A percentile compares a stretch with the other conserved stretches of the same genome.
Conservation (phyloP, 495 filamentous ascomycete species). For the Neurospora intermedia region DNA sequence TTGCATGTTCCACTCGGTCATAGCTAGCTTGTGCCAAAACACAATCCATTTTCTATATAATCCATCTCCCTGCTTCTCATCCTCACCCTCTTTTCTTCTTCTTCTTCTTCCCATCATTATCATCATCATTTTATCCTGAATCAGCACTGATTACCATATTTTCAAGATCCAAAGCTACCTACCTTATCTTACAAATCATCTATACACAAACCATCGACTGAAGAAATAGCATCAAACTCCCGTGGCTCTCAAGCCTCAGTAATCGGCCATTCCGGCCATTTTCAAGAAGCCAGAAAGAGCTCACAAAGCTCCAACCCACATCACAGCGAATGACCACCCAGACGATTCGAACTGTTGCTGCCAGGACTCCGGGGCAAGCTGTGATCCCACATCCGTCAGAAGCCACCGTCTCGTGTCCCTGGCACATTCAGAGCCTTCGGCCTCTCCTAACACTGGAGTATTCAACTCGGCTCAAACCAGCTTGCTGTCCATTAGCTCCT, state of each 20-base stretch:
- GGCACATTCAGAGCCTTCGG: not conserved
- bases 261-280: not conserved
- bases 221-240: conserved; percentile 4
- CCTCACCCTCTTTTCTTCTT: not conserved
- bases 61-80: not conserved
- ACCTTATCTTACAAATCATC: not conserved
- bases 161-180: not conserved
- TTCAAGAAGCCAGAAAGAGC: conserved; percentile 1
- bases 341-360: not conserved
- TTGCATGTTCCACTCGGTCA: not conserved
- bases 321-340: conserved; percentile 2
- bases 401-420: not conserved
- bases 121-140: not conserved
- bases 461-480: not conserved
- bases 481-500: not conserved
- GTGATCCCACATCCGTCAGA: not conserved
- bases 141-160: not conserved
- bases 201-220: not conserved
- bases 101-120: not conserved
- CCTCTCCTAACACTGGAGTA: not conserved
- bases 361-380: conserved; percentile 4
- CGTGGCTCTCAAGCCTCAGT: conserved; percentile 3
- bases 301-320: conserved; percentile 1
- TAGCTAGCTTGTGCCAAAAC: not conserved
- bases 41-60: not conserved